phyloP scores from a whole-genome alignment of 768 basidiomycete species.

The Pleurotus tuber-regium region DNA sequence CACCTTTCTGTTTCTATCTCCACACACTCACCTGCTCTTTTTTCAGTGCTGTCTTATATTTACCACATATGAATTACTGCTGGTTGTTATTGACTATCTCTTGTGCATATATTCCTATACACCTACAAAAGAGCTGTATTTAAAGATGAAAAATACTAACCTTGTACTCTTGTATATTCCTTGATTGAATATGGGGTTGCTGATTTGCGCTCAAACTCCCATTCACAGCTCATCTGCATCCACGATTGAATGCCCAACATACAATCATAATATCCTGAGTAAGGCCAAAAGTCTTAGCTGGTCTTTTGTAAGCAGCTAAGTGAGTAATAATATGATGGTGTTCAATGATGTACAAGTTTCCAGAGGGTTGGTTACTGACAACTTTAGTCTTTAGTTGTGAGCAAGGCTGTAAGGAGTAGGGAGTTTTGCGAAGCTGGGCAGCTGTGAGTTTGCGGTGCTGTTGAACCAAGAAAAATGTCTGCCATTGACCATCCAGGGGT shows the following conservation, averaged over 20 bases:
- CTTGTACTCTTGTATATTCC: too few relatives aligned
- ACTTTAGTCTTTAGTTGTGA: slow-evolving; percentile 5
- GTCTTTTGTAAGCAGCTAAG: slow-evolving; percentile 16
- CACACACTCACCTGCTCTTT: too few relatives aligned
- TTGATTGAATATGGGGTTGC: too few relatives aligned
- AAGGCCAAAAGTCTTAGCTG: slow-evolving; percentile 20
- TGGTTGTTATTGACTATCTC: too few relatives aligned
- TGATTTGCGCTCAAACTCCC: too few relatives aligned
- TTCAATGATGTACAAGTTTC: slow-evolving; percentile 19
- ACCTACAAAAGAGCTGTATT: too few relatives aligned
- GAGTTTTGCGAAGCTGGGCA: slow-evolving; percentile 14
- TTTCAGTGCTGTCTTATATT: too few relatives aligned
- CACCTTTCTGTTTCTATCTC: too few relatives aligned
- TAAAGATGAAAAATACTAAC: too few relatives aligned
- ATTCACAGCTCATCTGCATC: slow-evolving; percentile 10
- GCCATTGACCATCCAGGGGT: slow-evolving; percentile 18
- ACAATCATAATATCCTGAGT: slow-evolving; percentile 16
- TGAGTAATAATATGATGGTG: slow-evolving; percentile 23
- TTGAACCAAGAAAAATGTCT: slow-evolving; percentile 19
- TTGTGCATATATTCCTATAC: too few relatives aligned
- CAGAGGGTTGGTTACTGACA: slow-evolving; percentile 15
- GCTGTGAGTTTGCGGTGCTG: slow-evolving; percentile 15
- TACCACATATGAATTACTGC: too few relatives aligned
- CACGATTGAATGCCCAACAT: slow-evolving; percentile 21
- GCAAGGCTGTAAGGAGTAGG: slow-evolving; percentile 11